phyloP scores from a whole-genome alignment of 192 early-diverging fungal genomes.

The Obelidium mucronatum region DNA sequence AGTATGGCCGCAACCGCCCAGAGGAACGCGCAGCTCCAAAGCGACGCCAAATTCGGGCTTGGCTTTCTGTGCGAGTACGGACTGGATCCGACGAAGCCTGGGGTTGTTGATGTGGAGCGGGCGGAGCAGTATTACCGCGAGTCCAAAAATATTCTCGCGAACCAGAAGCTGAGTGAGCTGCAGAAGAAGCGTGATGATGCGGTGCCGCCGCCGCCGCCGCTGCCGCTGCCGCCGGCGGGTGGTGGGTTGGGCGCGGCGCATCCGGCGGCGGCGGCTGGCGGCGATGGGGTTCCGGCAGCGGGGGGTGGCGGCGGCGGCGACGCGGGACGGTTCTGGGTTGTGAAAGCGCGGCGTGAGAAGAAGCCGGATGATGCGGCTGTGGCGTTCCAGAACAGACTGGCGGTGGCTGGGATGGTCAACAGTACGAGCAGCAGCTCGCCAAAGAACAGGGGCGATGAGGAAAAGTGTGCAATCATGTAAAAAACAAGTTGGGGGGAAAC shows the following conservation, averaged over 20 bases:
- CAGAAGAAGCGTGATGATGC: background rate
- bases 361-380: background rate
- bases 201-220: background rate
- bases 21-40: background rate
- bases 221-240: too few species aligned
- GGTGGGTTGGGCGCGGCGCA: background rate
- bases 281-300: background rate
- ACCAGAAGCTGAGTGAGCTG: background rate
- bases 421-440: background rate
- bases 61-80: conserved; percentile 6
- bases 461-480: background rate
- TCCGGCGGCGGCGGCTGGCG: background rate
- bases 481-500: too few species aligned
- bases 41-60: background rate
- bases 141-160: background rate
- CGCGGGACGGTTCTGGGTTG: background rate
- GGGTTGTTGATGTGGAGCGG: background rate
- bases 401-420: conserved; percentile 6
- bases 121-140: background rate
- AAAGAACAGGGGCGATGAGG: background rate
- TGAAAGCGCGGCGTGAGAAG: background rate
- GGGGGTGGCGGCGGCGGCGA: background rate
- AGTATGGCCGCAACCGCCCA: too few species aligned
- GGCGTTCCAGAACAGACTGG: conserved; percentile 8
- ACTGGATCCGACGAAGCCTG: background rate